Evolutionary conservation across 1,284 basidiomycete genomes (phyloP).

Genomic region (Pseudozyma pruni): DNA sequence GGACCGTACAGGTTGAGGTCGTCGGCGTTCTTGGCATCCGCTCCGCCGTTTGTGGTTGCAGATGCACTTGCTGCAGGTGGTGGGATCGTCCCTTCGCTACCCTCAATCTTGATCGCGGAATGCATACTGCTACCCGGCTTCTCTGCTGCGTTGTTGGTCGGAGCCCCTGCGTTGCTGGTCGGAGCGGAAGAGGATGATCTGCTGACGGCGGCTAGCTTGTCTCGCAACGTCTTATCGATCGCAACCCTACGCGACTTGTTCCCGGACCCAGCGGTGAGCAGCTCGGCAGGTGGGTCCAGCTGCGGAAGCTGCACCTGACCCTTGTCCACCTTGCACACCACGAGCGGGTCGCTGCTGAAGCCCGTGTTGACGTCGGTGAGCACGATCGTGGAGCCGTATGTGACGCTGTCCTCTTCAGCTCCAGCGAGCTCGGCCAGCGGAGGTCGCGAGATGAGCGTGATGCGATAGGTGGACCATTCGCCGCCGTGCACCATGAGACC

Average conservation of each 20-base stretch:
- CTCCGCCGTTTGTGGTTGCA: constrained; percentile 3
- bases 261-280: constrained; percentile 40
- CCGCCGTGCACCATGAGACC: constrained; percentile 85
- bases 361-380: constrained; percentile 85
- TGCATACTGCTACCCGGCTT: constrained; percentile 27
- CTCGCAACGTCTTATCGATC: constrained; percentile 32
- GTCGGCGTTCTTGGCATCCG: constrained; percentile 21
- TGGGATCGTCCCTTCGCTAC: constrained; percentile 6
- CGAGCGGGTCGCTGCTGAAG: constrained; percentile 83
- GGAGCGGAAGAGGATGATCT: constrained; percentile 10
- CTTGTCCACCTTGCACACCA: constrained; percentile 92
- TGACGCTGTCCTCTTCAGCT: constrained; percentile 71
- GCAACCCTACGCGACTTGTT: constrained; percentile 36
- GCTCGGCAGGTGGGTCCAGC: constrained; percentile 32
- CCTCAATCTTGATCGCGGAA: constrained; percentile 41
- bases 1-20: constrained; percentile 75
- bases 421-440: constrained; percentile 50
- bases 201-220: constrained; percentile 40
- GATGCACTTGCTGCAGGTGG: neutral
- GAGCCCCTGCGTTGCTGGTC: neutral
- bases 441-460: constrained; percentile 72
- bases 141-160: constrained; percentile 1
- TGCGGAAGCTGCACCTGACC: constrained; percentile 72
- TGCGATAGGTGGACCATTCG: constrained; percentile 92
- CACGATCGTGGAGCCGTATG: constrained; percentile 88